Base-by-base conservation (phyloP, 2,329 filamentous ascomycete genomes). In the Aspergillus pseudonomiae region DNA sequence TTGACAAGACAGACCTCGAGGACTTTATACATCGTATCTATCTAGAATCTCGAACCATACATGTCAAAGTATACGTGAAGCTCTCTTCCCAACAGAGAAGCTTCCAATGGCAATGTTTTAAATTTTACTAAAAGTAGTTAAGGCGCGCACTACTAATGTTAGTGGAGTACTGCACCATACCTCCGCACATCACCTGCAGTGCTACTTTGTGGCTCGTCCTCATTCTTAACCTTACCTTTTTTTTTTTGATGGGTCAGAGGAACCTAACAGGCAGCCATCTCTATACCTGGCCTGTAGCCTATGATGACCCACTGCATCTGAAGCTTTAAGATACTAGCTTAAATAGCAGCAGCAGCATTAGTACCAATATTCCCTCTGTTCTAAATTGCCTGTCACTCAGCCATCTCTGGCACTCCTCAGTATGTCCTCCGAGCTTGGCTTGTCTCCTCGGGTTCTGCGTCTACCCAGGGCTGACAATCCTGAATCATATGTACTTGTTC, bases 401-500 rank as follows among this genome's bases (percentile, higher is more conserved):
- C 36, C 19, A 19, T 53, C 21, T 14, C 39, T 36, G 46, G 36
- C 52, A 21, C 58, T 7, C 16, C n/a, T 21, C 12, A 60, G 10
- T 21, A 68, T 68, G 63, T 55, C 65, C 43, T 57, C 52, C 6
- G 43, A 64, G 58, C 32, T 41, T 65, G 67, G 61, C 32, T 43
- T 63, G 28, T 36, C 50, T 32, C 65, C 76, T n/a, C 76, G 72
- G 62, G 78, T 87, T 60, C 68, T 87, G 39, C 82, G 83, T 45
- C 75, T 88, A 66, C 77, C 79, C 52, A 80, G 84, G 55, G 82
- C 81, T 48, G 80, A 81, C 62, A 71, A 76, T 24, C 68, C 70
- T 19, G 70, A 71, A 24, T 71, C 73, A 14, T 79, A 76, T 68
- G 77, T 88, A 26, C 78, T 89, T 19, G 71, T 88, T 36, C 80